Base-by-base conservation (phyloP, 768 basidiomycete species). In the Sporobolomyces phaffii region DNA sequence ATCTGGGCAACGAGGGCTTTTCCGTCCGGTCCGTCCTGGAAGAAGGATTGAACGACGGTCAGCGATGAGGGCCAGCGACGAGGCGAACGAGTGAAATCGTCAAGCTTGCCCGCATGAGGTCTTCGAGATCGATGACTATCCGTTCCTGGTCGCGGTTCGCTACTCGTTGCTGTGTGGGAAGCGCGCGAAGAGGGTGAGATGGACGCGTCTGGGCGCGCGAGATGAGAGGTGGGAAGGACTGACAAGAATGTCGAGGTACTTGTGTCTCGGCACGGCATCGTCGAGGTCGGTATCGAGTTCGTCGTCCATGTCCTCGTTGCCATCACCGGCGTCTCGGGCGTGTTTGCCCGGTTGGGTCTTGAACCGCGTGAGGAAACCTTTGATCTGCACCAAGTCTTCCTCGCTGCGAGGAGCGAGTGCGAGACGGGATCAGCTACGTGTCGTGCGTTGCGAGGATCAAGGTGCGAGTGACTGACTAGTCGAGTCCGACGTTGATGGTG, bases 81-180 rank as follows among this genome's bases (percentile, higher is more conserved):
- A 7, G 24, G 45, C 45, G 31, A 31, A 4, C 28, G 45, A 56
- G 26, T 5, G n/a, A 17, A 17, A 6, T 53, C 14, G 24, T 38
- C 38, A 38, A n/a, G 45, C 69, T 50, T 28, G 63, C 64, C 54
- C 60, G 36, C 36, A 53, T 40, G 29, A 69, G 24, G 78, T 99
- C 96, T 76, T 91, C 90, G 28, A 99, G 77, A 73, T 94, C 91
- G 66, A 99, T 84, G 44, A 86, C 80, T 14, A 99, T 80, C 84
- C 89, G 89, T 72, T 91, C 85, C 77, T 91, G 88, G 68, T 96
- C 90, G 40, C 96, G 84, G 78, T 99, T 94, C 54, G 94, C 90
- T 65, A 99, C 85, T 48, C 81, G 81, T 92, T 91, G 90, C 91
- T 93, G 73, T 29, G 17, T 8, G 24, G n/a, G 14, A 43, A 20